Evolutionary conservation across 345 rosid species (phyloP).

Genomic region (Rhizophora apiculata): DNA sequence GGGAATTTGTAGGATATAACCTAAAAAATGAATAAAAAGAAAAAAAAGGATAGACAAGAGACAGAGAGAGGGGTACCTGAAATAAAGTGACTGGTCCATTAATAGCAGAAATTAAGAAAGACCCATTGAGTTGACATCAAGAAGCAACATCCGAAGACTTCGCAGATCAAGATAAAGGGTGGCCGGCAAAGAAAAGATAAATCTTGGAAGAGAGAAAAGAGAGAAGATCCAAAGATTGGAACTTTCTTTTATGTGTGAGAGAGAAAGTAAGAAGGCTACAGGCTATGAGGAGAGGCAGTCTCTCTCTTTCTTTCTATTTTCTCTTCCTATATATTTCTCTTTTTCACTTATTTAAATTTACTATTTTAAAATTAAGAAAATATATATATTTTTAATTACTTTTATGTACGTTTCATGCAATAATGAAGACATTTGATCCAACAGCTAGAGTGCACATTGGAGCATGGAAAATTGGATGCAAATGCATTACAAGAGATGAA

Average conservation of each 20-base stretch:
- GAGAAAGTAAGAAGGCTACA: neutral
- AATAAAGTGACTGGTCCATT: neutral
- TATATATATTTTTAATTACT: neutral
- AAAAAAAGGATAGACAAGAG: neutral
- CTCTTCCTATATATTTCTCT: neutral
- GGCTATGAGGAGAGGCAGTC: neutral
- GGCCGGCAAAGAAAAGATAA: no score
- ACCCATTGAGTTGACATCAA: neutral
- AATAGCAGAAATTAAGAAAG: neutral
- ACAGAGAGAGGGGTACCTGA: neutral
- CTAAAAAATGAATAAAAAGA: neutral
- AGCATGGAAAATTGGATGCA: no score
- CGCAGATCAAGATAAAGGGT: neutral
- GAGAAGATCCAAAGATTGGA: neutral
- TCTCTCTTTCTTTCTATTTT: neutral
- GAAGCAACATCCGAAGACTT: neutral
- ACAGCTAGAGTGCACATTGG: no score
- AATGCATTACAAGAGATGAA: no score
- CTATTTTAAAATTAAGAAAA: neutral
- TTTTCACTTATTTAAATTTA: neutral
- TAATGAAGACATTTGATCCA: no score
- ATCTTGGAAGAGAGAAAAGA: neutral
- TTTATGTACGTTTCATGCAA: no score
- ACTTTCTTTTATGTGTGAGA: neutral
- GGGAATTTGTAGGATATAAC: neutral